Evolutionary conservation across 306 rosid genomes (phyloP).

Genomic region (Prunus salicina): DNA sequence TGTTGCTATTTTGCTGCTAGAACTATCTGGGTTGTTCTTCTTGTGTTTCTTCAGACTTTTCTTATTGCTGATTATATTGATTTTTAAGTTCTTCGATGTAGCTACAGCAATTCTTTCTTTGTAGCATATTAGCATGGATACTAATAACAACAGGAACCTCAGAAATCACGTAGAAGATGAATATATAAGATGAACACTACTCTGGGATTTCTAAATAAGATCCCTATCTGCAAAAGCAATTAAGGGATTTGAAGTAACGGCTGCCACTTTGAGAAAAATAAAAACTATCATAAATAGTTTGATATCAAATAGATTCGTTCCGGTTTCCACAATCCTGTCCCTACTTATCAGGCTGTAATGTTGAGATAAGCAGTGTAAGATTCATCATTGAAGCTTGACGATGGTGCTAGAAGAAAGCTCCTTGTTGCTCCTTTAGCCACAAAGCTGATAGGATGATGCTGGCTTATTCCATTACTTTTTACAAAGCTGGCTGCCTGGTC

Average conservation of each 20-base stretch:
- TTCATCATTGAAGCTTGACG: slow-evolving; percentile 61
- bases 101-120: background rate
- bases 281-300: background rate
- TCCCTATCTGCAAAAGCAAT: background rate
- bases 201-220: background rate
- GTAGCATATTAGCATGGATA: background rate
- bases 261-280: background rate
- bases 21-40: background rate
- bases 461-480: slow-evolving; percentile 30
- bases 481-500: slow-evolving; percentile 61
- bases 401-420: slow-evolving; percentile 68
- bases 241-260: background rate
- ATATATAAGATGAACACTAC: background rate
- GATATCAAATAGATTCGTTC: background rate
- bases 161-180: background rate
- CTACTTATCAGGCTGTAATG: slow-evolving; percentile 28
- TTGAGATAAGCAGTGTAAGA: slow-evolving; percentile 73
- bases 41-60: no score
- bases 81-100: background rate
- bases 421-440: slow-evolving; percentile 60
- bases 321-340: background rate
- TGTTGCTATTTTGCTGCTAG: no score
- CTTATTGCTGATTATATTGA: no score
- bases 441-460: slow-evolving; percentile 74
- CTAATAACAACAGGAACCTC: background rate